A percentile compares a stretch with the other conserved stretches of the same genome.
phyloP scores from a whole-genome alignment of 768 basidiomycete genomes.

The Suillus luteus region DNA sequence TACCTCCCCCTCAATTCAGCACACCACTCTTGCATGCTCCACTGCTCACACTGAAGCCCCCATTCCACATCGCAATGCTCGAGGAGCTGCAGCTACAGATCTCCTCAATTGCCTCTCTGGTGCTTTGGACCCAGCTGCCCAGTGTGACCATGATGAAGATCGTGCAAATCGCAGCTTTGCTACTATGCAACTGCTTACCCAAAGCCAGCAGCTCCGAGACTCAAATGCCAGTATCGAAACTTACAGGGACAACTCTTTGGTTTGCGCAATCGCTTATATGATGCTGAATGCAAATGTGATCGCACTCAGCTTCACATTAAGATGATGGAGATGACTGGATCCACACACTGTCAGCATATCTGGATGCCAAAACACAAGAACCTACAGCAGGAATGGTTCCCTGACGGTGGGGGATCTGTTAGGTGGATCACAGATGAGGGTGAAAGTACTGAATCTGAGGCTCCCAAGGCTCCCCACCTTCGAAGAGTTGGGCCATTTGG shows the following conservation, averaged over 20 bases:
- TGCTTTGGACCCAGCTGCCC: conserved; percentile 29
- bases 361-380: too few species aligned
- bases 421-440: neutral
- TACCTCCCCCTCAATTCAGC: neutral
- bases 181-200: conserved; percentile 26
- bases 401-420: too few species aligned
- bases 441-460: neutral
- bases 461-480: neutral
- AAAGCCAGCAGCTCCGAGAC: conserved; percentile 32
- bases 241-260: conserved; percentile 14
- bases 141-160: conserved; percentile 25
- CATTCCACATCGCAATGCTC: conserved; percentile 6
- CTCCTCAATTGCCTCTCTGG: conserved; percentile 20
- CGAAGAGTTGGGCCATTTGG: conserved; percentile 20
- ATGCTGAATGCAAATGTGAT: too few species aligned
- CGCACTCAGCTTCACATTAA: conserved; percentile 18
- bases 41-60: conserved; percentile 10
- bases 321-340: conserved; percentile 11
- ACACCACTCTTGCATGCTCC: conserved; percentile 10
- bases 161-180: conserved; percentile 25
- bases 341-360: neutral
- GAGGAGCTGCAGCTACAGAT: conserved; percentile 19
- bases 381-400: neutral
- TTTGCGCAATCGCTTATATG: too few species aligned
- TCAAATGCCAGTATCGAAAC: conserved; percentile 14